Conservation (phyloP, 2,329 filamentous ascomycete species). For the Paracorniculantispora psalliotae region DNA sequence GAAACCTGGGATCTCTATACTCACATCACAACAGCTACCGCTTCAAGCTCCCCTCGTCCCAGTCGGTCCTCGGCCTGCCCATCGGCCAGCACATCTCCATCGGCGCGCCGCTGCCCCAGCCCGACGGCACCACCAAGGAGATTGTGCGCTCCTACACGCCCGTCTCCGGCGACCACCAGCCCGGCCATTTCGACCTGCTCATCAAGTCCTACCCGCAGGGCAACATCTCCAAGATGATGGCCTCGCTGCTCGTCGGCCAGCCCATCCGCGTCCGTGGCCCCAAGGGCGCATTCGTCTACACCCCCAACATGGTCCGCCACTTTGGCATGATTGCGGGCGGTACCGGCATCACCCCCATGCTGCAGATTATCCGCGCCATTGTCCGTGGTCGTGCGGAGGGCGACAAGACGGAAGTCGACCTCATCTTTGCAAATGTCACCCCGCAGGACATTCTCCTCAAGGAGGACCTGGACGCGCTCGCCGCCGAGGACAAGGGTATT, state of each 20-base stretch:
- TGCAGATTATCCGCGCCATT: slow-evolving; percentile 91
- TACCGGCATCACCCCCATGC: slow-evolving; percentile 97
- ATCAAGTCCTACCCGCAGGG: slow-evolving; percentile 98
- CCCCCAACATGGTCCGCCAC: slow-evolving; percentile 90
- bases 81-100: slow-evolving; percentile 99
- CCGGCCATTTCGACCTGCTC: slow-evolving; percentile 90
- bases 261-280: slow-evolving; percentile 87
- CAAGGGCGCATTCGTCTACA: slow-evolving; percentile 97
- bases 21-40: slow-evolving; percentile 61
- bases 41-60: slow-evolving; percentile 74
- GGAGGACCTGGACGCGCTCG: slow-evolving; percentile 81
- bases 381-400: slow-evolving; percentile 72
- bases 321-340: slow-evolving; percentile 98
- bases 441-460: slow-evolving; percentile 86
- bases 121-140: slow-evolving; percentile 71
- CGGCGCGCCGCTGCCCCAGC: slow-evolving; percentile 64
- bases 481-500: slow-evolving; percentile 72
- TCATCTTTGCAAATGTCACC: slow-evolving; percentile 97
- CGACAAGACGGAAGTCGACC: slow-evolving; percentile 82
- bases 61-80: slow-evolving; percentile 84
- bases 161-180: slow-evolving; percentile 82
- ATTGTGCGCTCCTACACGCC: slow-evolving; percentile 90
- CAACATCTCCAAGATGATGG: slow-evolving; percentile 94
- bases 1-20: not conserved
- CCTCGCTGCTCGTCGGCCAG: slow-evolving; percentile 74